Evolutionary conservation across 176 grass and related monocot genomes (phyloP).

Genomic region (Carex myosuroides): DNA sequence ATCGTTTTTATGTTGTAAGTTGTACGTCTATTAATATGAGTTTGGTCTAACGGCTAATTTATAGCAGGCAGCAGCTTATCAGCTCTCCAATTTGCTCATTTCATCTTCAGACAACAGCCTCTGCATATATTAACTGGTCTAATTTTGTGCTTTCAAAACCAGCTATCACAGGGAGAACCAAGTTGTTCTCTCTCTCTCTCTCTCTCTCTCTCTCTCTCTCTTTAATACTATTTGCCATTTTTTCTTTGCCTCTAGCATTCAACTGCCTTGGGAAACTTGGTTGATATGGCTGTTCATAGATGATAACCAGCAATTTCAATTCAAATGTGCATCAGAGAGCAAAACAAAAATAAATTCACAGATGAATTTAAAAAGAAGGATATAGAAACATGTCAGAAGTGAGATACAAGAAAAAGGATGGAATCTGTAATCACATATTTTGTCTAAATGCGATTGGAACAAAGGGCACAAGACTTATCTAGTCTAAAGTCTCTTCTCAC

Average conservation of each 20-base stretch:
- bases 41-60: too few relatives aligned
- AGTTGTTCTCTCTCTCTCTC: neutral
- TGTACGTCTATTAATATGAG: too few relatives aligned
- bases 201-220: neutral
- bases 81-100: too few relatives aligned
- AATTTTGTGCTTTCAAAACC: too few relatives aligned
- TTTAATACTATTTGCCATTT: neutral
- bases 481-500: conserved; percentile 4
- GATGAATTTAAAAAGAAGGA: neutral
- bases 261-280: neutral
- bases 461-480: neutral
- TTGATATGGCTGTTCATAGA: neutral
- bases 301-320: neutral
- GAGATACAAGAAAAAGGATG: conserved; percentile 11
- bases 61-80: too few relatives aligned
- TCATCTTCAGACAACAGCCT: too few relatives aligned
- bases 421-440: conserved; percentile 6
- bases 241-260: neutral
- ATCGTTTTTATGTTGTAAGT: too few relatives aligned
- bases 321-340: neutral
- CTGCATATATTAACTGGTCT: too few relatives aligned
- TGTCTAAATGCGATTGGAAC: neutral
- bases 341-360: neutral
- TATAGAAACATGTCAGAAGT: conserved; percentile 9
- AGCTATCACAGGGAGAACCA: too few relatives aligned